Evolutionary conservation across 805 yeast species (phyloP), one percentile per base, ranked within the genome.

Genomic region (Diddensiella transvaalensis): DNA sequence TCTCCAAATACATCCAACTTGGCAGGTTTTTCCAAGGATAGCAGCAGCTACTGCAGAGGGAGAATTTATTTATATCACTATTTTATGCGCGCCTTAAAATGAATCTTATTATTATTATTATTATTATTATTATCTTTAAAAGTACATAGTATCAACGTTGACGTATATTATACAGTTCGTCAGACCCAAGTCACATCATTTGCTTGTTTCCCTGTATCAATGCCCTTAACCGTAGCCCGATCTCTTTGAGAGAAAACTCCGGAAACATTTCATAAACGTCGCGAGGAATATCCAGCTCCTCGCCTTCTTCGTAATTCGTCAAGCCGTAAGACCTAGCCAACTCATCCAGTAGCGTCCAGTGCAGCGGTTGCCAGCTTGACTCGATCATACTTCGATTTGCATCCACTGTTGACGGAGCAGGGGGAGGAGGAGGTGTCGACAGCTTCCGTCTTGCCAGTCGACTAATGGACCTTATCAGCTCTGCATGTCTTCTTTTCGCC

Each of bases 1-100:
- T 50, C 39, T 43, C 54, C 24, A 50, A 50, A 35, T 50, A 50
- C 41, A 50, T 50, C 32, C 50, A 42, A 18, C 30, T 47, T 4
- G 32, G 50, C 22, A 23, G 52, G 37, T 48, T 48, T 26, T 48
- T 48, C 29, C 44, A 29, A 22, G 43, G 15, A 8, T 17, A 35
- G 15, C n/a, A n/a, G n/a, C n/a, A n/a, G n/a, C n/a, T n/a, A n/a
- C n/a, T n/a, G n/a, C n/a, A n/a, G n/a, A n/a, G n/a, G n/a, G n/a
- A n/a, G 21, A 6, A 17, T 35, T 8, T 35, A 35, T 35, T 35
- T 35, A 35, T 35, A 8, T 15, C 21, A 29, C 11, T 29, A 10
- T 29, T 29, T 10, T 29, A n/a, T n/a, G n/a, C n/a, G n/a, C n/a
- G n/a, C n/a, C n/a, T n/a, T n/a, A n/a, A n/a, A n/a, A n/a, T n/a